Conservation (phyloP, 495 filamentous ascomycete species). For the Cairneyella variabilis region DNA sequence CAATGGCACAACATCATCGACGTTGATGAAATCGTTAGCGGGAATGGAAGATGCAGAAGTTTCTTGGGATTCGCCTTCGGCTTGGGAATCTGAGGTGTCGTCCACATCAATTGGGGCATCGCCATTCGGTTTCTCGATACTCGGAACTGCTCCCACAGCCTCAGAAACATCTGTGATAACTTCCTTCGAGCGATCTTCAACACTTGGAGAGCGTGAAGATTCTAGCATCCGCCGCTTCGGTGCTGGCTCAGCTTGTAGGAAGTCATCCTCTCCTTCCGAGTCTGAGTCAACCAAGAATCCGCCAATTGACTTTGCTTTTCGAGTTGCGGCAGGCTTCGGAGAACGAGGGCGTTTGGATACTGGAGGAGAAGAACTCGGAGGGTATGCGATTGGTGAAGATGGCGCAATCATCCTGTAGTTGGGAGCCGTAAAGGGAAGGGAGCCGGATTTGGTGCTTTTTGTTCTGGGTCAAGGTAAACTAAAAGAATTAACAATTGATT, state of each 20-base stretch:
- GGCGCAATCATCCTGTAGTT: conserved; percentile 54
- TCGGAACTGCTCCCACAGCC: neutral
- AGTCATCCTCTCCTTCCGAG: conserved; percentile 33
- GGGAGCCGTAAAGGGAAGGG: conserved; percentile 16
- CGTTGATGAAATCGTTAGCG: neutral
- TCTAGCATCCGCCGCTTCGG: conserved; percentile 29
- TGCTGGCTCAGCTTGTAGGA: conserved; percentile 23
- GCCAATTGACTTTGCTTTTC: conserved; percentile 35
- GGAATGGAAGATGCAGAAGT: neutral
- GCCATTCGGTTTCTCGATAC: neutral
- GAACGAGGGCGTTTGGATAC: conserved; percentile 43
- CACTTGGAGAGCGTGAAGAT: conserved; percentile 2
- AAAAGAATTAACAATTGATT: too few species aligned
- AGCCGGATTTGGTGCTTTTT: too few species aligned
- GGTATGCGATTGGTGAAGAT: conserved; percentile 59
- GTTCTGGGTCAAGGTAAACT: too few species aligned
- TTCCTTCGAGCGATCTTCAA: neutral
- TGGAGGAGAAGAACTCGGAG: conserved; percentile 49
- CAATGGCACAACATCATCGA: conserved; percentile 14
- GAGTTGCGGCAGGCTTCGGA: conserved; percentile 31
- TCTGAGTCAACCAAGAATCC: conserved; percentile 43
- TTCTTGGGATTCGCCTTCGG: neutral
- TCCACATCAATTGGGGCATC: neutral
- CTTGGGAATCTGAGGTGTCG: neutral
- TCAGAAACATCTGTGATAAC: neutral